A percentile compares a stretch with the other conserved stretches of the same genome.
These are phyloP conservation scores for Acacia pycnantha DNA, from an alignment of 331 rosid genomes.

Conservation along the genomic window DNA sequence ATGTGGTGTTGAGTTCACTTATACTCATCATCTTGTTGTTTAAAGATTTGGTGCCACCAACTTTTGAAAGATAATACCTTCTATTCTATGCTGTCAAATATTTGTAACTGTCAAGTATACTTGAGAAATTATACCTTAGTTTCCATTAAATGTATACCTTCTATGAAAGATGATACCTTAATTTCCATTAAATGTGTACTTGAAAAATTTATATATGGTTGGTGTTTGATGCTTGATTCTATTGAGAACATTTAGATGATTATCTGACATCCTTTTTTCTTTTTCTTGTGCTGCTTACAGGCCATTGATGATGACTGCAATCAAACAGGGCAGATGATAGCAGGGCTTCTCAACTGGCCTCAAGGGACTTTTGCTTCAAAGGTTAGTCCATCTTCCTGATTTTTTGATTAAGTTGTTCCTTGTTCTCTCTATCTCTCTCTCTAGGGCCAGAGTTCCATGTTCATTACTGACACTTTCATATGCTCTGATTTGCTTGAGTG, in stretches of 20 bases:
- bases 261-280: not conserved
- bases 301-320: constrained; percentile 99
- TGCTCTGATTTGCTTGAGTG: not conserved
- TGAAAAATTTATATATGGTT: not conserved
- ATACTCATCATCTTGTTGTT: no score
- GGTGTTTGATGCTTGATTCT: not conserved
- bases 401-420: not conserved
- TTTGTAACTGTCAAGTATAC: no score
- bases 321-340: constrained; percentile 95
- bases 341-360: constrained; percentile 95
- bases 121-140: no score
- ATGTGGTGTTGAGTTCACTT: no score
- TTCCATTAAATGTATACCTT: no score
- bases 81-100: no score
- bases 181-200: not conserved
- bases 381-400: constrained; percentile 44
- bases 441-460: not conserved
- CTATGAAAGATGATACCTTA: no score
- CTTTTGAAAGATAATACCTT: no score
- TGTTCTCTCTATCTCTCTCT: not conserved
- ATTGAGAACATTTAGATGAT: not conserved
- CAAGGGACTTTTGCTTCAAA: constrained; percentile 95
- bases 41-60: no score
- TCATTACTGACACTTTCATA: not conserved
- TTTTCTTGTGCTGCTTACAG: constrained; percentile 28